phyloP scores from a whole-genome alignment of 257 asterid species.

The Solanum rostratum region DNA sequence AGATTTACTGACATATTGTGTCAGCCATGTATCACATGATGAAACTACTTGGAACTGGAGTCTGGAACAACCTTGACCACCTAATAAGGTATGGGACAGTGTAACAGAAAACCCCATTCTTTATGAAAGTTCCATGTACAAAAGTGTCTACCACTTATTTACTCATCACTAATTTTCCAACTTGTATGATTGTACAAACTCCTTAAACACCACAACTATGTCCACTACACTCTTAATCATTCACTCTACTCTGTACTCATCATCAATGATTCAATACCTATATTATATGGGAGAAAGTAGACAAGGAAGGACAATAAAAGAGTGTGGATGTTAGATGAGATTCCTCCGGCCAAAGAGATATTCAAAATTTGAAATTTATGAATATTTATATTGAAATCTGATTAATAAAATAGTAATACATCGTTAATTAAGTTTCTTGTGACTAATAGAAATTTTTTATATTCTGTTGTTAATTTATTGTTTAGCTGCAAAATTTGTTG shows the following conservation, averaged over 20 bases:
- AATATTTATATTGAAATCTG: not conserved
- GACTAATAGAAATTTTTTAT: not conserved
- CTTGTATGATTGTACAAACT: not conserved
- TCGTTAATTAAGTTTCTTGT: not conserved
- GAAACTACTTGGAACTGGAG: not conserved
- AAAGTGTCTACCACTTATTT: not conserved
- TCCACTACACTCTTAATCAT: not conserved
- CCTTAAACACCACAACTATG: not conserved
- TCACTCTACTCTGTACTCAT: not conserved
- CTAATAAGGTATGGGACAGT: not conserved
- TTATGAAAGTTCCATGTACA: not conserved
- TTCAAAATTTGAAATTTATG: not conserved
- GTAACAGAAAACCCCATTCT: not conserved
- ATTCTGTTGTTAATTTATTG: not conserved
- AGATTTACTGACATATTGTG: not conserved
- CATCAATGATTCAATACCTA: not conserved
- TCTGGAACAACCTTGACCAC: not conserved
- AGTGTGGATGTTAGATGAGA: not conserved
- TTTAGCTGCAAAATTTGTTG: not conserved
- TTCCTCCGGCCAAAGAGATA: not conserved
- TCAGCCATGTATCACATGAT: not conserved
- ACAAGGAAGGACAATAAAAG: not conserved
- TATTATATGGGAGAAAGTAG: not conserved
- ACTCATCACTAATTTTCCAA: not conserved
- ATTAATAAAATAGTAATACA: not conserved